Evolutionary conservation across 2,329 filamentous ascomycete species (phyloP), one percentile per base, ranked within the genome.

Genomic region (Elsinoe necatrix): DNA sequence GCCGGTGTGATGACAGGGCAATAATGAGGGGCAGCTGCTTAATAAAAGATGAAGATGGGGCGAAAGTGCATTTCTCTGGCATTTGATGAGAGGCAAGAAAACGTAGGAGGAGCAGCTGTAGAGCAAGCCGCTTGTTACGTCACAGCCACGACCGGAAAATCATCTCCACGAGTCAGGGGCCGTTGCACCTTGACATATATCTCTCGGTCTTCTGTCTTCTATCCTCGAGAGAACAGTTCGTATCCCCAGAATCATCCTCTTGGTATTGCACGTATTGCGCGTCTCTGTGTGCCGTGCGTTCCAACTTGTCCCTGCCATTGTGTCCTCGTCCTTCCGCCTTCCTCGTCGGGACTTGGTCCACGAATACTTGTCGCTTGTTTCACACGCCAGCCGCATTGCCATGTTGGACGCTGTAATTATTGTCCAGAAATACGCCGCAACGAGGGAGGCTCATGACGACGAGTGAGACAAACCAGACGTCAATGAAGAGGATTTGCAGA

Each of bases 401-500:
- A 50, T 21, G 18, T 11, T 37, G 9, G 34, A 37, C 3, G 34
- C 34, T 37, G 6, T 6, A 31, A 31, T 37, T 4, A 37, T 37
- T 11, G 3, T 29, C 45, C 25, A 50, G 21, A 18, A 2, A 47
- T 4, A 42, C 14, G 20, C 16, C 39, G 39, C 39, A 29, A 29
- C 9, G 27, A 9, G 27, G 4, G 27, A 29, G 27, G 27, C 27
- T 29, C 27, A 29, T 29, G 27, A 29, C 9, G 41, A 23, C 41
- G 41, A 43, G 18, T 23, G 21, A 23, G 41, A 43, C 41, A 43
- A 23, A 23, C 41, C 41, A 43, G 41, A 43, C 41, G 18, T 43
- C 41, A 43, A 43, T 23, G 43, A 48, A 29, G 43, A 48, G 43
- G 43, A 48, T 50, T 50, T 50, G 27, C 45, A 31, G 27, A 50